Conservation (phyloP, 2,329 filamentous ascomycete genomes). For the Fusarium sp. region DNA sequence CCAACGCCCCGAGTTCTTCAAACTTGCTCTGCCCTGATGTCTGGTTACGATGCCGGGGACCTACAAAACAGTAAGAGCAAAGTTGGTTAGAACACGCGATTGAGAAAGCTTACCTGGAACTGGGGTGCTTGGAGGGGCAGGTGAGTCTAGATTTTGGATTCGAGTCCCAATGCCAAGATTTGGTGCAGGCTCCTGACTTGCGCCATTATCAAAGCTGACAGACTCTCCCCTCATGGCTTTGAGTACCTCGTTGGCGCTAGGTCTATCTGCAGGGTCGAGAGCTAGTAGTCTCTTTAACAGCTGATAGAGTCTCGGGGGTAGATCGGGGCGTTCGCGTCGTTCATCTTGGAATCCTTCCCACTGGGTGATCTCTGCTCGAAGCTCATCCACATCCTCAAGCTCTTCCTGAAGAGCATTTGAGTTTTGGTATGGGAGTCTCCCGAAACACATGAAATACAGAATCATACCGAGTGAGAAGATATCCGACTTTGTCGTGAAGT, state of each 20-base stretch:
- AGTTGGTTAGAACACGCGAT: conserved; percentile 34
- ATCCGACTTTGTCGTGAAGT: conserved; percentile 97
- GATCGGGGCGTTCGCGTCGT: conserved; percentile 77
- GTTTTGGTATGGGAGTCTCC: conserved; percentile 82
- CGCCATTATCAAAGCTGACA: conserved; percentile 55
- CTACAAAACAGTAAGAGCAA: conserved; percentile 48
- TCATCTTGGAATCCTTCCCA: conserved; percentile 91
- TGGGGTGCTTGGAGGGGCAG: conserved; percentile 61
- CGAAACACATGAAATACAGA: conserved; percentile 97
- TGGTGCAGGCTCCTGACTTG: conserved; percentile 53
- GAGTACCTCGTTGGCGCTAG: conserved; percentile 87
- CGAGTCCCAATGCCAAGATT: conserved; percentile 57
- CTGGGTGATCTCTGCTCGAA: conserved; percentile 84
- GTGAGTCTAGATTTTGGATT: conserved; percentile 68
- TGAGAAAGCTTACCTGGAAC: conserved; percentile 53
- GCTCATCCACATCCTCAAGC: conserved; percentile 85
- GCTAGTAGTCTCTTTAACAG: conserved; percentile 85
- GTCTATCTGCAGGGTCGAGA: conserved; percentile 78
- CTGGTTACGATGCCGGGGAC: conserved; percentile 45
- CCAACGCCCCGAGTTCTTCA: conserved; percentile 36
- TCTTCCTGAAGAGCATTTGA: conserved; percentile 91
- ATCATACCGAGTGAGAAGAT: conserved; percentile 99
- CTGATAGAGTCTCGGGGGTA: conserved; percentile 87
- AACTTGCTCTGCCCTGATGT: conserved; percentile 43
- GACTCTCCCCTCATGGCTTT: conserved; percentile 78